These are phyloP conservation scores for Byssothecium circinans DNA, from an alignment of 2,329 filamentous ascomycete species.

Conservation along the genomic window DNA sequence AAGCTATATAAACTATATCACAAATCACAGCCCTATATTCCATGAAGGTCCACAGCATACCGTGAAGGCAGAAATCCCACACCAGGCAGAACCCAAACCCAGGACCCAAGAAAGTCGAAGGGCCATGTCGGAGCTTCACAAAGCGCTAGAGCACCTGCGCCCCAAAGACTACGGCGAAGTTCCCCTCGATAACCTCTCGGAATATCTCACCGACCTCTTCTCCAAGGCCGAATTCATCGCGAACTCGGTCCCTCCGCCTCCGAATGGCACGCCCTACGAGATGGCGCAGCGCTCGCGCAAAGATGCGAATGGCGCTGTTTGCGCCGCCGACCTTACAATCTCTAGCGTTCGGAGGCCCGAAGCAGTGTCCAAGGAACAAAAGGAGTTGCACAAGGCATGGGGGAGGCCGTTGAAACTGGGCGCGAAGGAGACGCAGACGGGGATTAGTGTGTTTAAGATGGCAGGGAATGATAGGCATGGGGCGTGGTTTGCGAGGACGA, in stretches of 20 bases:
- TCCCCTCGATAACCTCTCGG: slow-evolving; percentile 45
- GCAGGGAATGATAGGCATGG: slow-evolving; percentile 77
- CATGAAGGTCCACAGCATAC: neutral
- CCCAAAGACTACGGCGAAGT: slow-evolving; percentile 51
- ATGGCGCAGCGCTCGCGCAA: slow-evolving; percentile 59
- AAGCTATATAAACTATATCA: neutral
- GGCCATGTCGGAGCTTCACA: slow-evolving; percentile 46
- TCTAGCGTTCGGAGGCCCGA: slow-evolving; percentile 53
- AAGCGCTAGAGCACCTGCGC: slow-evolving; percentile 48
- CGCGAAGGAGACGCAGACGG: slow-evolving; percentile 72
- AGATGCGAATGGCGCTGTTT: slow-evolving; percentile 55
- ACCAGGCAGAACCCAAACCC: neutral
- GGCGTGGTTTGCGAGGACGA: slow-evolving; percentile 85
- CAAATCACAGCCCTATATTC: neutral
- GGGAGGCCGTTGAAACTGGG: slow-evolving; percentile 77
- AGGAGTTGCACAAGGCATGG: slow-evolving; percentile 76
- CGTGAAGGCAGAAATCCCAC: neutral
- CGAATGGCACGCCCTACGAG: slow-evolving; percentile 49
- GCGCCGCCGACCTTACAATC: slow-evolving; percentile 55
- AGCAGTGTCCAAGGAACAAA: slow-evolving; percentile 56
- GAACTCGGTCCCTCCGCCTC: slow-evolving; percentile 71
- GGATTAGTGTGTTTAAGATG: slow-evolving; percentile 79
- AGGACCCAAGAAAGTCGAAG: neutral
- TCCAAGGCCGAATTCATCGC: slow-evolving; percentile 68
- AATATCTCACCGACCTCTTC: slow-evolving; percentile 47